A percentile compares a stretch with the other conserved stretches of the same genome.
Evolutionary conservation across 2,329 filamentous ascomycete genomes (phyloP).

Genomic region (Aspergillus quadrilineatus): DNA sequence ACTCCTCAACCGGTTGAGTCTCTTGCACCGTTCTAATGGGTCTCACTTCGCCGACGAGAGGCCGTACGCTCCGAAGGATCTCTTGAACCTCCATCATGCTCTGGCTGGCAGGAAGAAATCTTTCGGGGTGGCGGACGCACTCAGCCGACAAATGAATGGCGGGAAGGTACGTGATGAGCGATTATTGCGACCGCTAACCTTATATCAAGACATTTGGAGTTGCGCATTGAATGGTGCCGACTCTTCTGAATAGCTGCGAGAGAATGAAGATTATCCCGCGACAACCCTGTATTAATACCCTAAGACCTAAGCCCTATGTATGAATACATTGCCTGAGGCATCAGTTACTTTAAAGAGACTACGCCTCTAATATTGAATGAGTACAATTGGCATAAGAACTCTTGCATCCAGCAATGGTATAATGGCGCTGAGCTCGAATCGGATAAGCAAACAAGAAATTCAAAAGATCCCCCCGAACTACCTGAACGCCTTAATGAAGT

Average conservation of each 20-base stretch:
- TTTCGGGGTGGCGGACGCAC: background rate
- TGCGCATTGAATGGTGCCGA: background rate
- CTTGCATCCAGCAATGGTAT: background rate
- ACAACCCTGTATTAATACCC: slow-evolving; percentile 21
- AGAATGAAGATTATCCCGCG: background rate
- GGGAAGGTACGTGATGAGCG: background rate
- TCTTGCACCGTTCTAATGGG: slow-evolving; percentile 47
- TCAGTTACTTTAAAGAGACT: slow-evolving; percentile 1
- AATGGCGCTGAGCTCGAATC: background rate
- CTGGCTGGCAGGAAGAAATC: background rate
- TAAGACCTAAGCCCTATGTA: slow-evolving; percentile 28
- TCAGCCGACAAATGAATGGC: background rate
- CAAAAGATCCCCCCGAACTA: slow-evolving; percentile 9
- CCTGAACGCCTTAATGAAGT: slow-evolving; percentile 10
- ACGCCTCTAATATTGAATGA: background rate
- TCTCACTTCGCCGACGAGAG: slow-evolving; percentile 36
- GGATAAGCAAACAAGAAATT: background rate
- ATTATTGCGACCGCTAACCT: background rate
- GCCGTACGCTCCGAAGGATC: slow-evolving; percentile 27
- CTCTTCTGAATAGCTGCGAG: background rate
- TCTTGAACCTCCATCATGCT: slow-evolving; percentile 24
- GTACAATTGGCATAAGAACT: background rate
- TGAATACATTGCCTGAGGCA: slow-evolving; percentile 8
- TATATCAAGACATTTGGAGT: background rate
- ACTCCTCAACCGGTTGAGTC: slow-evolving; percentile 40